Evolutionary conservation across 2,329 filamentous ascomycete genomes (phyloP), one percentile per base, ranked within the genome.

Genomic region (Colletotrichum lindemuthianum): DNA sequence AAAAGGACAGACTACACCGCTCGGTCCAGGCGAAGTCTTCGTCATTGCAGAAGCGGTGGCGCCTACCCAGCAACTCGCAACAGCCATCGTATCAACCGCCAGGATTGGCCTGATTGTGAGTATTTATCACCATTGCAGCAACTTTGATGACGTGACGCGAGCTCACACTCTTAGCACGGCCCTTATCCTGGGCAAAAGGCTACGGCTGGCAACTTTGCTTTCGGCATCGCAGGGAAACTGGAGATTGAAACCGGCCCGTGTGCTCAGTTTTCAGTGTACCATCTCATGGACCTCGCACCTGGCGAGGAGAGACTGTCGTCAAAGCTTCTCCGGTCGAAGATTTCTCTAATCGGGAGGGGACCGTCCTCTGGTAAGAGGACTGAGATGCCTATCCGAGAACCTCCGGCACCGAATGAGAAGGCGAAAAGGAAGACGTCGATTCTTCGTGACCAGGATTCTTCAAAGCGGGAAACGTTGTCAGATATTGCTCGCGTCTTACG

Each of bases 121-220:
- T 44, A 8, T 15, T 6, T 2, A 15, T 8, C 15, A 8, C 24
- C 24, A 24, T 24, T 24, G 3, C 2, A 6, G 8, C 10, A 1
- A 5, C 15, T 15, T 12, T 33, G 8, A 10, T 32, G 8, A 44
- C n/a, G 7, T 44, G 9, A 48, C 24, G 10, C 45, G 34, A 13
- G 3, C n/a, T 15, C 43, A 13, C 2, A 2, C 8, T 10, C 13
- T 13, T 2, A 59, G 51, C 84, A 87, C 65, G 79, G 73, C 0
- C 75, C 79, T 0, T 86, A 86, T 58, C 72, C 75, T 0, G 78
- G 79, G 0, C 84, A 86, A 68, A 80, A 81, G n/a, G 84, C 83
- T 0, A 86, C 82, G 0, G 75, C 78, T 0, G 85, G 84, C 0
- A 86, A 86, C 63, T 79, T 86, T 47, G 82, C 79, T 0, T 57